phyloP scores from a whole-genome alignment of 306 rosid genomes.

The Carpinus viminea region DNA sequence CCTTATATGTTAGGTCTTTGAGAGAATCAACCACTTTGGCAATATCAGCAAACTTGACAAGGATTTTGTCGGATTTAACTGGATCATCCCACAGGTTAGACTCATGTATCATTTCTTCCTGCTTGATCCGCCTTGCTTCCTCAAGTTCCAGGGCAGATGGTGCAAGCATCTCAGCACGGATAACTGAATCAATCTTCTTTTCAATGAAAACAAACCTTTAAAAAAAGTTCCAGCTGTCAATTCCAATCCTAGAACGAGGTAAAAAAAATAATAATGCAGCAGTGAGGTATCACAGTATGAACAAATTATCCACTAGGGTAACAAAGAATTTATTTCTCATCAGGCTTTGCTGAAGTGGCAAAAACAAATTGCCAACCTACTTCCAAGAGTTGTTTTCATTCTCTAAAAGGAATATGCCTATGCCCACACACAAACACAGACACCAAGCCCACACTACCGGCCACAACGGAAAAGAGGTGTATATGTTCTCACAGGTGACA shows the following conservation, averaged over 20 bases:
- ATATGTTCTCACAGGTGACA: neutral
- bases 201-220: constrained; percentile 68
- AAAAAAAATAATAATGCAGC: neutral
- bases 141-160: constrained; percentile 72
- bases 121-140: constrained; percentile 64
- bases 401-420: neutral
- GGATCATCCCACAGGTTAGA: constrained; percentile 79
- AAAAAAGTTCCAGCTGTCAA: neutral
- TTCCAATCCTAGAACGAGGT: neutral
- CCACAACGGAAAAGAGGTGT: neutral
- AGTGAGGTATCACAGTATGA: neutral
- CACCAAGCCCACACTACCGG: neutral
- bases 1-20: constrained; percentile 78
- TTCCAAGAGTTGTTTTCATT: neutral
- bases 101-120: constrained; percentile 65
- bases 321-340: neutral
- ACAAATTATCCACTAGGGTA: neutral
- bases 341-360: neutral
- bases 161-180: constrained; percentile 69
- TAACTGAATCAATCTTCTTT: constrained; percentile 76
- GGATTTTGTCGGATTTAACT: constrained; percentile 63
- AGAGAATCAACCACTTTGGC: constrained; percentile 73
- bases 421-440: neutral
- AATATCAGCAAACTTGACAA: constrained; percentile 70
- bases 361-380: neutral